A percentile compares a stretch with the other conserved stretches of the same genome.
phyloP scores from a whole-genome alignment of 495 filamentous ascomycete species.

The Podospora sp. region DNA sequence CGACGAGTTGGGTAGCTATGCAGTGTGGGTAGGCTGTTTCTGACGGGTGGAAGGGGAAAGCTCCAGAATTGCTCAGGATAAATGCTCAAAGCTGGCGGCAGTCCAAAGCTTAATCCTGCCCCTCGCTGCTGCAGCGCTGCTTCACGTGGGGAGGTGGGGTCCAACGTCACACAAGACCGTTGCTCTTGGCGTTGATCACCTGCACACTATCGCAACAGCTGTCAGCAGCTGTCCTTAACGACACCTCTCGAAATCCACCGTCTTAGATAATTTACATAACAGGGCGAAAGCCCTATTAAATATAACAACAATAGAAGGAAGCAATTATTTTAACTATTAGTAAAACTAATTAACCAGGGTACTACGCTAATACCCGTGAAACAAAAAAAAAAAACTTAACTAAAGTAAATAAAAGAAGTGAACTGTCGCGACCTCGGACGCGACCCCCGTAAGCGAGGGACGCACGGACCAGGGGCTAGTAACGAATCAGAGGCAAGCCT shows the following conservation, averaged over 20 bases:
- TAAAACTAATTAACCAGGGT: too few relatives aligned
- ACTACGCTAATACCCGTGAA: too few relatives aligned
- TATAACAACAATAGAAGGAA: too few relatives aligned
- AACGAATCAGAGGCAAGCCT: too few relatives aligned
- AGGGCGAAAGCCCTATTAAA: too few relatives aligned
- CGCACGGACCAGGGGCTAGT: too few relatives aligned
- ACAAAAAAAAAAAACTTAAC: too few relatives aligned
- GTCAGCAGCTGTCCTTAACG: neutral
- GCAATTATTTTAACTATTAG: too few relatives aligned
- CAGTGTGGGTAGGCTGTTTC: neutral
- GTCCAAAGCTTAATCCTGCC: neutral
- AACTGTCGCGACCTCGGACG: too few relatives aligned
- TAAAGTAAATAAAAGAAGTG: too few relatives aligned
- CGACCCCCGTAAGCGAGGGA: too few relatives aligned
- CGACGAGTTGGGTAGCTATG: neutral
- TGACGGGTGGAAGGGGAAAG: neutral
- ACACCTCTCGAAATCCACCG: neutral
- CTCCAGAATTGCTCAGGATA: neutral
- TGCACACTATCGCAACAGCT: neutral
- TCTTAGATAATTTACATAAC: too few relatives aligned
- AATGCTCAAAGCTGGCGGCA: neutral
- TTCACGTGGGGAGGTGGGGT: neutral
- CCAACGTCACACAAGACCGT: neutral
- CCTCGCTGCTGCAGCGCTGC: neutral
- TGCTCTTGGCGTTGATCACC: neutral